Percentiles rank a stretch among this genome's conserved stretches.
Conservation (phyloP, 371 early-diverging fungal genomes). For the Lichtheimia hyalospora region DNA sequence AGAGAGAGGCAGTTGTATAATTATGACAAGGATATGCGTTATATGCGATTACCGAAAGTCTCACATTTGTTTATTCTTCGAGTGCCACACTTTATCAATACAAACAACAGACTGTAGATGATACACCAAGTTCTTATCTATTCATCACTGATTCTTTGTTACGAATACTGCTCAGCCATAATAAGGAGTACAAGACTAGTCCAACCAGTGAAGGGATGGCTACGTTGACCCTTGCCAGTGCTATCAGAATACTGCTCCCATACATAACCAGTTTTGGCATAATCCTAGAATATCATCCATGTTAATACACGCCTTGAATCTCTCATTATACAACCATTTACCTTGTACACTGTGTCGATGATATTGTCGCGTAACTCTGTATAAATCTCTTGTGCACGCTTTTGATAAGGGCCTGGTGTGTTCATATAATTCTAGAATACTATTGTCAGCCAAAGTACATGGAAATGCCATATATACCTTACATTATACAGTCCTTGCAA, state of each 20-base stretch:
- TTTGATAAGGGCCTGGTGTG: conserved; percentile 68
- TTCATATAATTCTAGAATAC: conserved; percentile 62
- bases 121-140: no score
- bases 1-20: no score
- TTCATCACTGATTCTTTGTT: not conserved
- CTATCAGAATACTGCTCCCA: conserved; percentile 92
- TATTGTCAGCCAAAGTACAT: not conserved
- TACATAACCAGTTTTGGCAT: conserved; percentile 79
- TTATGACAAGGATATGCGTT: no score
- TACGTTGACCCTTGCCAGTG: conserved; percentile 79
- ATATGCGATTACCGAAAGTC: no score
- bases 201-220: conserved; percentile 98
- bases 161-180: conserved; percentile 66
- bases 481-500: conserved; percentile 73
- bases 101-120: no score
- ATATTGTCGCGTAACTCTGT: conserved; percentile 72
- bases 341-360: conserved; percentile 74
- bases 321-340: conserved; percentile 18
- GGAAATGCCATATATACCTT: conserved; percentile 6
- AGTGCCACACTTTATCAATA: no score
- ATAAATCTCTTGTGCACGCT: conserved; percentile 73
- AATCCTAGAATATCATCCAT: conserved; percentile 49
- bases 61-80: no score
- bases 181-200: conserved; percentile 81
- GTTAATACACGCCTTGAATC: no score